These are phyloP conservation scores for Ashbya aceris DNA, from an alignment of 1,139 yeast species.

Conservation along the genomic window DNA sequence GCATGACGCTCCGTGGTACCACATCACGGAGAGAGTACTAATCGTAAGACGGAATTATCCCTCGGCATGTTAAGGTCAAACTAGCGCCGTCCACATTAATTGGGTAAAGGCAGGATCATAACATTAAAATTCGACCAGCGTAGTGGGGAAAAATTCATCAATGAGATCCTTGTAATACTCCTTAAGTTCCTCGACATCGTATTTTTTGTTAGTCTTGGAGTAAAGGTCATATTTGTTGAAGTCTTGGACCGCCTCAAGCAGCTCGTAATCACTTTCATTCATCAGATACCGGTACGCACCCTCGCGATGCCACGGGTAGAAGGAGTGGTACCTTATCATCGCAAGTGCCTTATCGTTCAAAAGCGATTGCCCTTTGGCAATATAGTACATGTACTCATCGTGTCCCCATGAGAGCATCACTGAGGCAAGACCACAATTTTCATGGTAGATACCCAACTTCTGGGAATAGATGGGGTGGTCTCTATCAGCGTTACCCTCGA, in stretches of 20 bases:
- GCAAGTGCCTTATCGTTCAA: slow-evolving; percentile 61
- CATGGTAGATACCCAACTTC: slow-evolving; percentile 57
- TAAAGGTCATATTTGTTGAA: slow-evolving; percentile 63
- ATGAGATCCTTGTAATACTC: slow-evolving; percentile 54
- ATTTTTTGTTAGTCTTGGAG: slow-evolving; percentile 46
- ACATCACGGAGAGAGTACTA: too few species aligned
- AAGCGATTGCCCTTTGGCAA: slow-evolving; percentile 54
- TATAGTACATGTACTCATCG: slow-evolving; percentile 69
- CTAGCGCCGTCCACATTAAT: not conserved
- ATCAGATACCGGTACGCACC: slow-evolving; percentile 55
- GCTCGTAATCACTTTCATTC: slow-evolving; percentile 54
- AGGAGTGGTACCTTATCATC: slow-evolving; percentile 67
- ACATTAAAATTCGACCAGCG: slow-evolving; percentile 43
- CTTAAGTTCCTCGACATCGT: slow-evolving; percentile 41
- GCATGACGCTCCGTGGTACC: too few species aligned
- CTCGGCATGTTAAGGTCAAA: not conserved
- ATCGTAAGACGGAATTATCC: too few species aligned
- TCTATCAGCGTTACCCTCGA: slow-evolving; percentile 51
- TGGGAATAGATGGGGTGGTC: slow-evolving; percentile 57
- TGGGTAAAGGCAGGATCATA: not conserved
- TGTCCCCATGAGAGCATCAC: slow-evolving; percentile 77
- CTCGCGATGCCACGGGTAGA: slow-evolving; percentile 72
- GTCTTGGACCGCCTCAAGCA: slow-evolving; percentile 55
- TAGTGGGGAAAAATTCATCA: slow-evolving; percentile 57
- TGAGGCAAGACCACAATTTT: slow-evolving; percentile 57